Evolutionary conservation across 495 filamentous ascomycete genomes (phyloP).

Genomic region (Hypoxylon lenormandii): DNA sequence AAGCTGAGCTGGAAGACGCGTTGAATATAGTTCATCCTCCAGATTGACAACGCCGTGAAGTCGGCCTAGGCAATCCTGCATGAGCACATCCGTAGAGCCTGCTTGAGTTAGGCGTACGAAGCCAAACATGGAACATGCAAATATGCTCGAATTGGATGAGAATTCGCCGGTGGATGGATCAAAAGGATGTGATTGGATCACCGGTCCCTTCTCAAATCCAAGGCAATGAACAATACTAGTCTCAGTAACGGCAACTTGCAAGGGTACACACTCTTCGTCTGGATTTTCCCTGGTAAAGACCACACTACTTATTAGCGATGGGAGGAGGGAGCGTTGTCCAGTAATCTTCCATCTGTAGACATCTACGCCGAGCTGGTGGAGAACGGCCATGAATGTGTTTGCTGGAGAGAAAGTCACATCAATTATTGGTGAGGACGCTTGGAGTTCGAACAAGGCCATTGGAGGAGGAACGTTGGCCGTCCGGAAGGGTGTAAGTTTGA

Average conservation of each 20-base stretch:
- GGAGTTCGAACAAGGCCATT: conserved; percentile 84
- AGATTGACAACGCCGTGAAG: conserved; percentile 52
- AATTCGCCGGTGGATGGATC: conserved; percentile 47
- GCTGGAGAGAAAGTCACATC: conserved; percentile 80
- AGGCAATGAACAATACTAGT: conserved; percentile 46
- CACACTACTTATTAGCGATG: conserved; percentile 47
- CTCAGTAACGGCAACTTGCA: conserved; percentile 49
- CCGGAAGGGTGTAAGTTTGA: conserved; percentile 88
- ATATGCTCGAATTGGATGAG: conserved; percentile 44
- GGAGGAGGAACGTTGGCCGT: conserved; percentile 89
- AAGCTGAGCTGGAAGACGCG: conserved; percentile 58
- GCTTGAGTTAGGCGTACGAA: conserved; percentile 51
- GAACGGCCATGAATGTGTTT: conserved; percentile 75
- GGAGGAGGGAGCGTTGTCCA: conserved; percentile 50
- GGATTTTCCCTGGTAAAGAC: conserved; percentile 40
- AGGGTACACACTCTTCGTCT: conserved; percentile 29
- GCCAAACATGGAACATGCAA: conserved; percentile 49
- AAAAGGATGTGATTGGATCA: conserved; percentile 45
- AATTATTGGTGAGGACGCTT: conserved; percentile 69
- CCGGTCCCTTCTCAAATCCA: conserved; percentile 41
- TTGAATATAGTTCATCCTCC: conserved; percentile 49
- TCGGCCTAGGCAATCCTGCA: conserved; percentile 56
- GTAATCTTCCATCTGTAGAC: conserved; percentile 74
- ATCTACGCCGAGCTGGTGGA: conserved; percentile 72
- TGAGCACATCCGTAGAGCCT: conserved; percentile 52